Evolutionary conservation across 208 protist species (phyloP), one percentile per base, ranked within the genome.

Genomic region (Wallacemonas rigidus): DNA sequence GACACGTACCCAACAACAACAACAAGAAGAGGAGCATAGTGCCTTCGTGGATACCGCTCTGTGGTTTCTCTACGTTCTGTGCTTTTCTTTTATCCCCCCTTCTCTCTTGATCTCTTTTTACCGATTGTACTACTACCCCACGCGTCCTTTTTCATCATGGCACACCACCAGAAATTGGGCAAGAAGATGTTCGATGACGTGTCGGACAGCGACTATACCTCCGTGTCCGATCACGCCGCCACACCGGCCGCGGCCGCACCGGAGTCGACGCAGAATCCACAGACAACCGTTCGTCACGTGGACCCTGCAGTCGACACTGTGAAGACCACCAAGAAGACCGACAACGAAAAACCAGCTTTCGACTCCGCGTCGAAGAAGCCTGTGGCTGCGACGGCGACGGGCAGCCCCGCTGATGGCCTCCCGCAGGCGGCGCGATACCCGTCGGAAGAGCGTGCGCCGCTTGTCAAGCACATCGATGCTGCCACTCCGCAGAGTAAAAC

Each of bases 101-200:
- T 60, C 51, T n/a, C 17, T 57, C 43, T 51, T 51, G 15, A 26
- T 26, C n/a, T 8, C 14, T 62, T 8, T 40, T 40, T 67, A 39
- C 6, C n/a, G 60, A 62, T 12, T 50, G 45, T 50, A 50, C 45
- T 12, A 50, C 45, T 50, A 50, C 1, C 45, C 8, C 45, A 14
- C 45, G 6, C 45, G 8, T 12, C 45, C 8, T 41, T 4, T 40
- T 43, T 51, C 60, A 45, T 7, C 41, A 51, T 65, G 60, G 26
- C 41, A 7, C 14, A 65, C 36, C 11, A 6, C 6, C 60, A 35
- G 15, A 5, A 65, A 14, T 4, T 50, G n/a, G 67, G 39, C 44
- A 88, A 85, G 68, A 79, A 82, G 57, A 75, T 88, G 79, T 88
- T 85, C 63, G 83, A 82, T 58, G 77, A 82, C 72, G 47, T 79